Conservation (phyloP, 345 rosid genomes). For the Triadica sebifera region DNA sequence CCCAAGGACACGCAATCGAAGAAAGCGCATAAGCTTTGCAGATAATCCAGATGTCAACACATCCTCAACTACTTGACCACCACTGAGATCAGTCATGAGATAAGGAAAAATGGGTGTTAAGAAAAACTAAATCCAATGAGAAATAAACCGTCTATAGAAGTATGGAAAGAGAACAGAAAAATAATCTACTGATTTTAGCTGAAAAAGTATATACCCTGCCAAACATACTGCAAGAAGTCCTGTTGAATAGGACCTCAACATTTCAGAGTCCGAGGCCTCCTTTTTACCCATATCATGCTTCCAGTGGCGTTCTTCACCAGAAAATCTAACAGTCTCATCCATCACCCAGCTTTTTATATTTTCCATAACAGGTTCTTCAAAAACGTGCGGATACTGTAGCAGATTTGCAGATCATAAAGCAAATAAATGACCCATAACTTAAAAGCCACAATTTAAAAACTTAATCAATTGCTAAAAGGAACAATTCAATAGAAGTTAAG, state of each 20-base stretch:
- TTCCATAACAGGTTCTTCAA: slow-evolving; percentile 76
- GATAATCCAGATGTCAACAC: slow-evolving; percentile 90
- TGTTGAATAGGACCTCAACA: slow-evolving; percentile 81
- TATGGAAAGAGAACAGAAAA: background rate
- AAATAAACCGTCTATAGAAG: slow-evolving; percentile 21
- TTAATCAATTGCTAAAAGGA: background rate
- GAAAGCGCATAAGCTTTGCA: slow-evolving; percentile 91
- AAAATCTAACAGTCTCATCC: slow-evolving; percentile 62
- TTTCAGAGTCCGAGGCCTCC: slow-evolving; percentile 75
- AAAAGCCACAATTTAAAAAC: background rate
- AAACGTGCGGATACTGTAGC: slow-evolving; percentile 79
- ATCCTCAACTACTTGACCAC: slow-evolving; percentile 89
- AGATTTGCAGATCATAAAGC: slow-evolving; percentile 17
- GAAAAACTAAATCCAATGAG: slow-evolving; percentile 3
- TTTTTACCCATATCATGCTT: slow-evolving; percentile 47
- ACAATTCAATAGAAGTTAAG: background rate
- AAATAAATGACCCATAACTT: slow-evolving; percentile 5
- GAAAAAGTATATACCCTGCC: slow-evolving; percentile 50
- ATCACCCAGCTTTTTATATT: slow-evolving; percentile 83
- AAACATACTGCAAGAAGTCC: slow-evolving; percentile 93
- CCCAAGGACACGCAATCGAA: slow-evolving; percentile 81
- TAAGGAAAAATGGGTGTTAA: background rate
- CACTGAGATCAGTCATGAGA: slow-evolving; percentile 42
- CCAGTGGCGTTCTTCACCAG: slow-evolving; percentile 46
- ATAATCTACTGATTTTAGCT: background rate